Evolutionary conservation across 345 rosid genomes (phyloP).

Genomic region (Syzygium grande): DNA sequence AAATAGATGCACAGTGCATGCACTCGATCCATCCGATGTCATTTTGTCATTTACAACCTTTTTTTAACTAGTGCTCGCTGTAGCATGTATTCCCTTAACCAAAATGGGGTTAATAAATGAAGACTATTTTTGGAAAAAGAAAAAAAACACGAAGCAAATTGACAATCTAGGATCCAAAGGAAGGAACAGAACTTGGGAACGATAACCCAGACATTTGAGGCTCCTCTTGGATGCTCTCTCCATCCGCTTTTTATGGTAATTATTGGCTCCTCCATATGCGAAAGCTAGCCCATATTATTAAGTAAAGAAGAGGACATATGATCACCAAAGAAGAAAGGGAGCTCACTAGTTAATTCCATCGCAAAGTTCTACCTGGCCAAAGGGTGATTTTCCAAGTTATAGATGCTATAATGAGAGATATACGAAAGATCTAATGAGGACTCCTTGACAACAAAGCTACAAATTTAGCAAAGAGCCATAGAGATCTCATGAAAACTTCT

Average conservation of each 20-base stretch:
- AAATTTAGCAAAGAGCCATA: not conserved
- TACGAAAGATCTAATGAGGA: not conserved
- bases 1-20: not conserved
- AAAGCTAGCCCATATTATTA: not conserved
- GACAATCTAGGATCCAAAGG: not conserved
- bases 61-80: not conserved
- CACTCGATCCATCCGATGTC: not conserved
- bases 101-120: not conserved
- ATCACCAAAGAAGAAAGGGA: not conserved
- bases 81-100: not conserved
- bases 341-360: not conserved
- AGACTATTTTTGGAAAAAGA: not conserved
- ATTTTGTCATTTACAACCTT: not conserved
- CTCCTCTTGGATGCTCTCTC: not conserved
- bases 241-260: not conserved
- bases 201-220: not conserved
- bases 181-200: not conserved
- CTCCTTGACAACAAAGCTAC: not conserved
- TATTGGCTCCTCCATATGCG: not conserved
- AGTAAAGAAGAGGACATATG: not conserved
- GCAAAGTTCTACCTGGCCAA: not conserved
- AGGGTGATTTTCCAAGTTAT: not conserved
- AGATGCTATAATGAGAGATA: not conserved
- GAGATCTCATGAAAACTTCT: not conserved
- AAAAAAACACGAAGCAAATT: not conserved